Percentiles rank a stretch among this genome's conserved stretches.
These are phyloP conservation scores for Ogataea siamensis DNA, from an alignment of 805 yeast species.

Conservation along the genomic window DNA sequence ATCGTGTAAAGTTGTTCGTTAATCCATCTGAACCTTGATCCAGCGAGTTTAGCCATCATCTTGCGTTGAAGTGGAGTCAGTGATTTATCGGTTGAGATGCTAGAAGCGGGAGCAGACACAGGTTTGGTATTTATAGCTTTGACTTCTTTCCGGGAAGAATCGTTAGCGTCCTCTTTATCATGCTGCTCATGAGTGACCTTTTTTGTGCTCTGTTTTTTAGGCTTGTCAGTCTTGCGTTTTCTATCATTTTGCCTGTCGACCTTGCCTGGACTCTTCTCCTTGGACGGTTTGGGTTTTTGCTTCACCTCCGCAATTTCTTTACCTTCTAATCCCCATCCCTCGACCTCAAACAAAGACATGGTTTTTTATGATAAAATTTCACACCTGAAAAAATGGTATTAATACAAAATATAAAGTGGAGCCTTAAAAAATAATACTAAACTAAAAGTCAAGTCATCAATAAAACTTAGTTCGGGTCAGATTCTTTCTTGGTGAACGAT, in stretches of 20 bases:
- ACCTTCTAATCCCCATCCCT: conserved; percentile 73
- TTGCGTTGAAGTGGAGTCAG: conserved; percentile 89
- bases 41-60: conserved; percentile 92
- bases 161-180: conserved; percentile 2
- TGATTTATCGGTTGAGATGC: background rate
- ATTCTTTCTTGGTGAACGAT: background rate
- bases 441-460: background rate
- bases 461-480: background rate
- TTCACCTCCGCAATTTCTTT: conserved; percentile 51
- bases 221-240: conserved; percentile 15
- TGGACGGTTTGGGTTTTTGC: conserved; percentile 22
- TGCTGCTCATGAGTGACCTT: conserved; percentile 9
- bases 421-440: conserved; percentile 2
- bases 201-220: conserved; percentile 9
- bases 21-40: conserved; percentile 97
- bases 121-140: background rate
- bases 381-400: conserved; percentile 3
- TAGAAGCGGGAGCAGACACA: background rate
- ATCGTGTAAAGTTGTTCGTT: conserved; percentile 95
- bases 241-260: conserved; percentile 11
- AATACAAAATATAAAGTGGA: conserved; percentile 9
- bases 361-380: conserved; percentile 6
- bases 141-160: background rate
- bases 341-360: conserved; percentile 76
- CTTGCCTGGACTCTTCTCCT: conserved; percentile 6